Percentiles rank a stretch among this genome's conserved stretches.
These are phyloP conservation scores for Scleromitrula shiraiana DNA, from an alignment of 2,329 filamentous ascomycete species.

Conservation along the genomic window DNA sequence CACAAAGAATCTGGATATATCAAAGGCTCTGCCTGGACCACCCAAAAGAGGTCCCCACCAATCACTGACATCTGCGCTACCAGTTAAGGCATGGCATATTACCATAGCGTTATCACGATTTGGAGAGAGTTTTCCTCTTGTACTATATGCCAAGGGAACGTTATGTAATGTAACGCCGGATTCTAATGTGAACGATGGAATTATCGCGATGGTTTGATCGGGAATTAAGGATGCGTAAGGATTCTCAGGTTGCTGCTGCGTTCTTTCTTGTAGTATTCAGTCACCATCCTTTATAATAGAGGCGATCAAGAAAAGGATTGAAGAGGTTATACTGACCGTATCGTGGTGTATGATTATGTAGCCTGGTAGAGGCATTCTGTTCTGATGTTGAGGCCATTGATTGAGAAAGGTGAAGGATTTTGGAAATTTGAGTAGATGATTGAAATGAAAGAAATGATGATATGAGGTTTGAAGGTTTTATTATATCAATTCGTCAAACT, in stretches of 20 bases:
- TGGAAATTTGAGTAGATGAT: neutral
- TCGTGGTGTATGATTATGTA: neutral
- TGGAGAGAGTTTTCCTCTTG: slow-evolving; percentile 51
- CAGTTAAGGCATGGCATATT: slow-evolving; percentile 77
- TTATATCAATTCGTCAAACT: too few species aligned
- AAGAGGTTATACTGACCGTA: slow-evolving; percentile 24
- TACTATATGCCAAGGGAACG: slow-evolving; percentile 62
- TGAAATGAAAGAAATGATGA: neutral
- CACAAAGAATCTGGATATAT: slow-evolving; percentile 75
- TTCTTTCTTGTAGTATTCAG: slow-evolving; percentile 43
- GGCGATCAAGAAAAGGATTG: slow-evolving; percentile 2
- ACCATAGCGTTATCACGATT: slow-evolving; percentile 61
- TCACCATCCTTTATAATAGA: slow-evolving; percentile 35
- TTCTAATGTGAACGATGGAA: slow-evolving; percentile 87
- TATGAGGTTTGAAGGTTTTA: neutral
- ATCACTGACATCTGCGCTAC: slow-evolving; percentile 75
- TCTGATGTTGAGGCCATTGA: slow-evolving; percentile 2
- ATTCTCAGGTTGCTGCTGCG: slow-evolving; percentile 71
- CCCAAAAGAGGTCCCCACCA: slow-evolving; percentile 84
- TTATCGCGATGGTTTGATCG: slow-evolving; percentile 76
- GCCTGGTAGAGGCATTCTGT: neutral
- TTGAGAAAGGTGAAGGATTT: neutral
- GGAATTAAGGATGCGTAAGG: slow-evolving; percentile 81
- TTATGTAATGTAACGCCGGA: slow-evolving; percentile 79
- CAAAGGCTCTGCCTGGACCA: slow-evolving; percentile 70